Evolutionary conservation across 106 monocot genomes (phyloP).

Genomic region (Allium sativum): DNA sequence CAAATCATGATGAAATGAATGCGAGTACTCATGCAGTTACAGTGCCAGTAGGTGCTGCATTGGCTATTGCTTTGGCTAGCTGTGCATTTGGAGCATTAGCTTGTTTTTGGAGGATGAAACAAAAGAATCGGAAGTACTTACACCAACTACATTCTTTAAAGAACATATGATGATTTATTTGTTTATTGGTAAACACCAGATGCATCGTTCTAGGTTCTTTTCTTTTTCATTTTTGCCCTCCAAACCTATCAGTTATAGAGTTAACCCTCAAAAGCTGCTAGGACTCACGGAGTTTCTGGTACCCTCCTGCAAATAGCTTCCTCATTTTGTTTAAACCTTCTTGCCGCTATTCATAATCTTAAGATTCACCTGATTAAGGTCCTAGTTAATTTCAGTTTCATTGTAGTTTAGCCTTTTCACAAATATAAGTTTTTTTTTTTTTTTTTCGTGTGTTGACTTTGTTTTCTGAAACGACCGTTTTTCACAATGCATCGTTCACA

Average conservation of each 20-base stretch:
- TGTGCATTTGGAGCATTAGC: conserved; percentile 87
- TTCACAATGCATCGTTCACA: too few relatives aligned
- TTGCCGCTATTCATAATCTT: too few relatives aligned
- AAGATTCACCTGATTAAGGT: too few relatives aligned
- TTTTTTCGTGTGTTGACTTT: too few relatives aligned
- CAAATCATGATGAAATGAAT: conserved; percentile 19
- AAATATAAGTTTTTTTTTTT: too few relatives aligned
- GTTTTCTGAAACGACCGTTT: too few relatives aligned
- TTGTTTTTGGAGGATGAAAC: conserved; percentile 88
- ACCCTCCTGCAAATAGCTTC: too few relatives aligned
- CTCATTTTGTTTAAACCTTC: too few relatives aligned
- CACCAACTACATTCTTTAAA: conserved; percentile 94
- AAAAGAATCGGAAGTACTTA: conserved; percentile 99
- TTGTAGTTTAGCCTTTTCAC: too few relatives aligned
- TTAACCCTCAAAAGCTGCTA: background rate
- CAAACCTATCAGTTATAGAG: background rate
- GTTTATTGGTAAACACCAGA: conserved; percentile 32
- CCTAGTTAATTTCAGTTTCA: too few relatives aligned
- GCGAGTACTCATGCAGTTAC: conserved; percentile 46
- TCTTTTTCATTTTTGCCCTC: background rate
- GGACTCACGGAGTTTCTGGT: too few relatives aligned
- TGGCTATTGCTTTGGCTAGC: conserved; percentile 85
- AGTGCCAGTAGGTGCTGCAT: conserved; percentile 79
- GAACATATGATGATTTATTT: conserved; percentile 57
- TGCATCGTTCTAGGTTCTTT: conserved; percentile 1